These are phyloP conservation scores for Phanerodontia chrysosporium DNA, from an alignment of 768 basidiomycete genomes.

Conservation along the genomic window DNA sequence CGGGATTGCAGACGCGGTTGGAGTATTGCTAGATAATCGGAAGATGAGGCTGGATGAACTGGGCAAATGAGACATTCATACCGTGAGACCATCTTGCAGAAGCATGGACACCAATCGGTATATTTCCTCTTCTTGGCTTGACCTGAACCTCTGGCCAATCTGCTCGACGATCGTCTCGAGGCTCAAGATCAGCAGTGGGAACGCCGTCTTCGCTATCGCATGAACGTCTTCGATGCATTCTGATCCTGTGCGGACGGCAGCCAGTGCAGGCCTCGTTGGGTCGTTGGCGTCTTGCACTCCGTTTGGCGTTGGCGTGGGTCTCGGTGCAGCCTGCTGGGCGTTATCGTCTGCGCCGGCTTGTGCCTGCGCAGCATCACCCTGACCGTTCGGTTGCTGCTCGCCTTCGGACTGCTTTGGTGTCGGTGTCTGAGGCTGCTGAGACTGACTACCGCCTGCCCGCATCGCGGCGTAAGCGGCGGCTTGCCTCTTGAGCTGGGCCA, in stretches of 20 bases:
- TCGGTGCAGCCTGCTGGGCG: background rate
- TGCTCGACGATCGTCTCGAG: slow-evolving; percentile 98
- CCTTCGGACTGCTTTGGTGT: background rate
- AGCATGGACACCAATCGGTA: slow-evolving; percentile 88
- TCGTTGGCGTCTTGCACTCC: slow-evolving; percentile 16
- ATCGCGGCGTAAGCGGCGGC: background rate
- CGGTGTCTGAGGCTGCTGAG: slow-evolving; percentile 18
- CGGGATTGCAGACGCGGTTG: slow-evolving; percentile 55
- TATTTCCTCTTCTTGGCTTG: slow-evolving; percentile 74
- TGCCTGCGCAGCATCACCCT: background rate
- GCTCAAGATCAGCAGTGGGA: slow-evolving; percentile 90
- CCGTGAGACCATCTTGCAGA: slow-evolving; percentile 82
- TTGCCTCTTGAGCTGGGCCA: slow-evolving; percentile 43
- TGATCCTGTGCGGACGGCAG: slow-evolving; percentile 40
- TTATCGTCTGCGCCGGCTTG: background rate
- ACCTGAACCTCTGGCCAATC: slow-evolving; percentile 85
- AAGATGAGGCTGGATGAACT: background rate
- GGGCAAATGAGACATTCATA: slow-evolving; percentile 28
- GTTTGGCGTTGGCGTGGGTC: background rate
- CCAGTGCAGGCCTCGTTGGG: slow-evolving; percentile 44
- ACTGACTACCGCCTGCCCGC: background rate
- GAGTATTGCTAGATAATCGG: slow-evolving; percentile 57
- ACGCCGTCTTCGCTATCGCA: slow-evolving; percentile 90
- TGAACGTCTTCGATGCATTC: slow-evolving; percentile 93
- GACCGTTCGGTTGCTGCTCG: slow-evolving; percentile 10